phyloP scores from a whole-genome alignment of 768 basidiomycete species.

The Boletus subparvulus region DNA sequence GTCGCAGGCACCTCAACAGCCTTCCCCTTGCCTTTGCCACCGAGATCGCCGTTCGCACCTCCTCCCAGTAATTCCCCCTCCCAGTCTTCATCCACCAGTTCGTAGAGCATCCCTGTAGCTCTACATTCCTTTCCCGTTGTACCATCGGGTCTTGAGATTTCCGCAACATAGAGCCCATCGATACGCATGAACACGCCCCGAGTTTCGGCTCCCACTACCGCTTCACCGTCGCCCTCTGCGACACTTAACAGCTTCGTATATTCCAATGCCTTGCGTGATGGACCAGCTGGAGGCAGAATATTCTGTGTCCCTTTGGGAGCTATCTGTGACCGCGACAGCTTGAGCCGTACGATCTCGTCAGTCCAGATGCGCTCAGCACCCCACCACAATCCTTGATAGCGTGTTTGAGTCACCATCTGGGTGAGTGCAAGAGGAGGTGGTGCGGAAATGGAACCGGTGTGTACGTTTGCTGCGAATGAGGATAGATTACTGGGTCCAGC shows the following conservation, averaged over 20 bases:
- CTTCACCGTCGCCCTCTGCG: constrained; percentile 5
- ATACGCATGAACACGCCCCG: constrained; percentile 74
- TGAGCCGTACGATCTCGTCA: constrained; percentile 80
- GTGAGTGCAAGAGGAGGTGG: constrained; percentile 18
- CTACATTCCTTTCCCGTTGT: constrained; percentile 54
- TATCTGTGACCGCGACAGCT: constrained; percentile 62
- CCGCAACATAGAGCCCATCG: constrained; percentile 63
- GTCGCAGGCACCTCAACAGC: constrained; percentile 24
- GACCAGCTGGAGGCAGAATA: constrained; percentile 63
- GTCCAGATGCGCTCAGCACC: constrained; percentile 87
- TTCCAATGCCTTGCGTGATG: constrained; percentile 35
- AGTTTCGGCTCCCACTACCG: constrained; percentile 25
- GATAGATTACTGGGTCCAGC: constrained; percentile 9
- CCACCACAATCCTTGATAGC: constrained; percentile 87
- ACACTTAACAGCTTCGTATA: constrained; percentile 22
- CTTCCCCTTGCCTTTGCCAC: constrained; percentile 34
- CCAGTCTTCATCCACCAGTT: constrained; percentile 77
- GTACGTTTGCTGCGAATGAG: background rate
- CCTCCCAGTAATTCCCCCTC: constrained; percentile 37
- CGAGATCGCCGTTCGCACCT: constrained; percentile 1
- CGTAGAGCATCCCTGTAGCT: constrained; percentile 73
- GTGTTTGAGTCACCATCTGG: constrained; percentile 46
- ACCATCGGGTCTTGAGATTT: constrained; percentile 45
- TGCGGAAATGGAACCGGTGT: constrained; percentile 10
- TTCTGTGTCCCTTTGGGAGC: constrained; percentile 63